These are phyloP conservation scores for Parietaria judaica DNA, from an alignment of 306 rosid species.

Conservation along the genomic window DNA sequence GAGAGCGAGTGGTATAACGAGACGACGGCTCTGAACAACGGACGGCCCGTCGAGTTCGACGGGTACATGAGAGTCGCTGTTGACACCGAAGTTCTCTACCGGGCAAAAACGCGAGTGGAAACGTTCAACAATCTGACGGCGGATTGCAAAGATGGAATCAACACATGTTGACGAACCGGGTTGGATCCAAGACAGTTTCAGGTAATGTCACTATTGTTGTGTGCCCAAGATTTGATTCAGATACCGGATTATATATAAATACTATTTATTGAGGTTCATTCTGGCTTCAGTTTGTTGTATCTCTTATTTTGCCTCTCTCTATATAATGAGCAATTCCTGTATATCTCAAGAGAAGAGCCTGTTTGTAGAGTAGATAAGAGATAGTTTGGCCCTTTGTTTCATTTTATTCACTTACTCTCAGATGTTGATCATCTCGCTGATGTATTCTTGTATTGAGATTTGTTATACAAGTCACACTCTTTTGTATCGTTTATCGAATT, in stretches of 20 bases:
- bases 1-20: slow-evolving; percentile 94
- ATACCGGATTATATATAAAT: slow-evolving; percentile 27
- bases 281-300: slow-evolving; percentile 27
- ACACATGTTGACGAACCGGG: slow-evolving; percentile 69
- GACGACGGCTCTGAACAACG: slow-evolving; percentile 54
- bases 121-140: slow-evolving; percentile 82
- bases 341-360: slow-evolving; percentile 21
- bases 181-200: slow-evolving; percentile 4
- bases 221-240: slow-evolving; percentile 17
- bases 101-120: slow-evolving; percentile 80
- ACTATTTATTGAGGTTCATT: slow-evolving; percentile 17
- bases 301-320: slow-evolving; percentile 24
- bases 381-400: slow-evolving; percentile 14
- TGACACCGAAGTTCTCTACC: slow-evolving; percentile 88
- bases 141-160: slow-evolving; percentile 95
- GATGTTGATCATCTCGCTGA: slow-evolving; percentile 14
- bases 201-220: slow-evolving; percentile 17
- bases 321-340: slow-evolving; percentile 24
- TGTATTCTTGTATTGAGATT: slow-evolving; percentile 3
- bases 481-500: background rate
- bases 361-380: slow-evolving; percentile 27
- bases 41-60: slow-evolving; percentile 84
- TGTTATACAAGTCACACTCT: background rate
- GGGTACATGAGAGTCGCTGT: slow-evolving; percentile 99
- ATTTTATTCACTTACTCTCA: background rate